These are phyloP conservation scores for Lactarius akahatsu DNA, from an alignment of 768 basidiomycete genomes.

Conservation along the genomic window DNA sequence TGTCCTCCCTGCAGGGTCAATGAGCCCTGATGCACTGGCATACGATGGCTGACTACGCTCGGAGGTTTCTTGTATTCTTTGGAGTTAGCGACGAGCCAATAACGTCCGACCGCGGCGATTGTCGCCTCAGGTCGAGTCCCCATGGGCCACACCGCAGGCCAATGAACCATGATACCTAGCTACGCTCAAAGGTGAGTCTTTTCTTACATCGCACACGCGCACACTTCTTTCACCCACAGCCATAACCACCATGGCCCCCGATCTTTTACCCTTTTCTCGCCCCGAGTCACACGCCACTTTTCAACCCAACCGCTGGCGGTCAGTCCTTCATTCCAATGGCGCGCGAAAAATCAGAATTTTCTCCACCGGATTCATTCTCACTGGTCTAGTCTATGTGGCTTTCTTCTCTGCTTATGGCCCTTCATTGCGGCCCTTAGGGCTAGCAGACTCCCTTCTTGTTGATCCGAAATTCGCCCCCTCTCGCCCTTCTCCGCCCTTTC, in stretches of 20 bases:
- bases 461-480: not conserved
- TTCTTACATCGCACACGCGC: not conserved
- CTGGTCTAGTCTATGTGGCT: slow-evolving; percentile 12
- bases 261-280: not conserved
- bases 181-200: not conserved
- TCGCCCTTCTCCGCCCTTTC: too few relatives aligned
- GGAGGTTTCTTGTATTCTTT: too few relatives aligned
- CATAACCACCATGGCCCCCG: too few relatives aligned
- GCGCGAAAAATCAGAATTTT: not conserved
- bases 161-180: not conserved
- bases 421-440: not conserved
- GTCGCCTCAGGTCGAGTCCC: not conserved
- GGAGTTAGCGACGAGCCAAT: too few relatives aligned
- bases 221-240: not conserved
- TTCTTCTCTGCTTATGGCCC: slow-evolving; percentile 5
- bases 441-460: not conserved
- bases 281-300: not conserved
- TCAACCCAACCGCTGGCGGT: slow-evolving; percentile 7
- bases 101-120: too few relatives aligned
- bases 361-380: slow-evolving; percentile 14
- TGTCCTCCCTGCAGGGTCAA: too few relatives aligned
- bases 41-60: too few relatives aligned
- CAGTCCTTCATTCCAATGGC: not conserved
- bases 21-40: too few relatives aligned
- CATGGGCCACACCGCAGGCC: not conserved